phyloP scores from a whole-genome alignment of 202 grass and related monocot species.

The Dendrocalamus latiflorus region DNA sequence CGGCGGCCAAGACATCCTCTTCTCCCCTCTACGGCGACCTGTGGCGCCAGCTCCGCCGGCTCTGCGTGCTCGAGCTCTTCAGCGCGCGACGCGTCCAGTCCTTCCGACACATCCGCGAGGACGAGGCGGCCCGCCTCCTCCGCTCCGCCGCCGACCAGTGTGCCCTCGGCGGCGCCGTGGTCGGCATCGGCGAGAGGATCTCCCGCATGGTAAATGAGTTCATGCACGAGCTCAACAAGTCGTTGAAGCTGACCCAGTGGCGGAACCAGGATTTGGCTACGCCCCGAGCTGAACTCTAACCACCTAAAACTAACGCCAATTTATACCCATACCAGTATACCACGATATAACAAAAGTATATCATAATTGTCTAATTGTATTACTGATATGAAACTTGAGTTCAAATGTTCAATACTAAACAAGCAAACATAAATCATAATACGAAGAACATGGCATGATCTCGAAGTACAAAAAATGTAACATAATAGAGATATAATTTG shows the following conservation, averaged over 20 bases:
- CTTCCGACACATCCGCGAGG: background rate
- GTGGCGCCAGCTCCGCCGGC: constrained; percentile 19
- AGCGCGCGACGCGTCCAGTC: background rate
- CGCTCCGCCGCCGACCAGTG: background rate
- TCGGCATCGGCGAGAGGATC: constrained; percentile 12
- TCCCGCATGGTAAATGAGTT: constrained; percentile 13
- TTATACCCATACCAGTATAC: no score
- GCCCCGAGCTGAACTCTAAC: no score
- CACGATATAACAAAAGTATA: no score
- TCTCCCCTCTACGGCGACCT: background rate
- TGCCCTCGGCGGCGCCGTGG: background rate
- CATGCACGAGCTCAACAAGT: background rate
- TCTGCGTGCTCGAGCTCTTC: constrained; percentile 25
- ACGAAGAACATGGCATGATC: no score
- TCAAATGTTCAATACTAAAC: no score
- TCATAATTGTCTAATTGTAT: no score
- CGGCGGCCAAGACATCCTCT: background rate
- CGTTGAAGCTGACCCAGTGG: background rate
- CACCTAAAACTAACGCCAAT: no score
- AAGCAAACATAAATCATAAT: no score
- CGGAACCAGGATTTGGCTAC: no score
- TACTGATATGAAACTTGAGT: no score
- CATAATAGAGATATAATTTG: no score
- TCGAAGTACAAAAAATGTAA: no score
- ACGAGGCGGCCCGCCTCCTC: background rate